These are phyloP conservation scores for Thielaviopsis musarum DNA, from an alignment of 2,329 filamentous ascomycete genomes.

Conservation along the genomic window DNA sequence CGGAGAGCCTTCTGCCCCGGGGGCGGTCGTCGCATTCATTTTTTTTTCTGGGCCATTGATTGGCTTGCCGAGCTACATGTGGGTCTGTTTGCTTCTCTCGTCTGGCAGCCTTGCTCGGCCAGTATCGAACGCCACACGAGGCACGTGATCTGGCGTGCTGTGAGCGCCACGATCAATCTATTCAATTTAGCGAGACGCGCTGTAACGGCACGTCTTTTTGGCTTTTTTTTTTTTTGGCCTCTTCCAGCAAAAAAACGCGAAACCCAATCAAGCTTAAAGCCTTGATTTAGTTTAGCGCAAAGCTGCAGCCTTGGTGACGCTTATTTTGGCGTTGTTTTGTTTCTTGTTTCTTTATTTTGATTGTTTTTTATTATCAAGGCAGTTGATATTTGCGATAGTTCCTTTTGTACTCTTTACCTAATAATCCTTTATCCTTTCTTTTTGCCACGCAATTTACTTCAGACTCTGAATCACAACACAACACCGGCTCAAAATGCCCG, in stretches of 20 bases:
- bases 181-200: background rate
- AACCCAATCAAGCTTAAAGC: conserved; percentile 8
- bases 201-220: background rate
- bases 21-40: background rate
- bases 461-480: background rate
- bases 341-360: background rate
- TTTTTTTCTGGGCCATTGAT: background rate
- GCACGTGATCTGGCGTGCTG: conserved; percentile 11
- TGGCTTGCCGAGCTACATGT: background rate
- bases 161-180: background rate
- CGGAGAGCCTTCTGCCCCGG: background rate
- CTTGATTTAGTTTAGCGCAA: background rate
- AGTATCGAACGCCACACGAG: background rate
- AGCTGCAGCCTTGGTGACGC: no score
- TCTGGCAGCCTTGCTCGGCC: background rate
- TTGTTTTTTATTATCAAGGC: background rate
- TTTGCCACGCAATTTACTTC: background rate
- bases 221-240: background rate
- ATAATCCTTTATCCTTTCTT: background rate
- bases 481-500: conserved; percentile 25
- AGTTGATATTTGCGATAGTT: background rate
- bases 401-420: background rate
- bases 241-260: conserved; percentile 6
- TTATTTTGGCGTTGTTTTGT: background rate
- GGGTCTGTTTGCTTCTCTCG: background rate